Conservation (phyloP, 495 filamentous ascomycete genomes). For the Penicillium samsonianum region DNA sequence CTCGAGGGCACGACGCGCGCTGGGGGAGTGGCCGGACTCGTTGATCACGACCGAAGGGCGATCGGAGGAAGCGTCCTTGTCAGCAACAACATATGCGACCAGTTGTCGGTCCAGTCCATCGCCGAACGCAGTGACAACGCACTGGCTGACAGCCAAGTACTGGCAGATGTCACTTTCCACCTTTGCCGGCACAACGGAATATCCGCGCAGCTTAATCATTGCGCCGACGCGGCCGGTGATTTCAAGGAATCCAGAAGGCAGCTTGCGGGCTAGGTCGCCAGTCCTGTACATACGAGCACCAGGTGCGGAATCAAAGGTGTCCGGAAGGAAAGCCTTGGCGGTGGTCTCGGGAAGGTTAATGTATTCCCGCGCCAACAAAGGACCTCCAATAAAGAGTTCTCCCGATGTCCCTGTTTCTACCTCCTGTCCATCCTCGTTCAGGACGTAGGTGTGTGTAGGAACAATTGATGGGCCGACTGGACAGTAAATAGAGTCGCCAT, state of each 20-base stretch:
- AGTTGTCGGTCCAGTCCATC: slow-evolving; percentile 66
- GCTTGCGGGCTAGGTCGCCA: slow-evolving; percentile 75
- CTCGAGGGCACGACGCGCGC: slow-evolving; percentile 54
- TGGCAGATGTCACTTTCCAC: slow-evolving; percentile 66
- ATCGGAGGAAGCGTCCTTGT: slow-evolving; percentile 51
- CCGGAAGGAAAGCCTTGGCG: slow-evolving; percentile 63
- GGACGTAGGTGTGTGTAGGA: slow-evolving; percentile 58
- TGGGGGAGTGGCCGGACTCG: slow-evolving; percentile 59
- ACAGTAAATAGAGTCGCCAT: slow-evolving; percentile 53
- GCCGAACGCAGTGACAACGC: slow-evolving; percentile 60
- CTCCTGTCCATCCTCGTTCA: slow-evolving; percentile 56
- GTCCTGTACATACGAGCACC: slow-evolving; percentile 73
- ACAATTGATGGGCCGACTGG: slow-evolving; percentile 64
- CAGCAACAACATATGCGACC: slow-evolving; percentile 66
- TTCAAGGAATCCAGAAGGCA: slow-evolving; percentile 69
- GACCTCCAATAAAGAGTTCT: slow-evolving; percentile 80
- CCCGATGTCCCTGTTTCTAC: slow-evolving; percentile 68
- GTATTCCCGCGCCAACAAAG: slow-evolving; percentile 77
- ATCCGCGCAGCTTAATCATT: slow-evolving; percentile 80
- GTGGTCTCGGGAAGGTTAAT: slow-evolving; percentile 82
- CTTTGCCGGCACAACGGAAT: slow-evolving; percentile 77
- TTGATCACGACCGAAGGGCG: slow-evolving; percentile 58
- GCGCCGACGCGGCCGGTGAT: slow-evolving; percentile 78
- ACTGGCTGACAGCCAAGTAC: slow-evolving; percentile 59
- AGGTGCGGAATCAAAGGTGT: slow-evolving; percentile 52